Conservation (phyloP, 2,329 filamentous ascomycete genomes). For the Phialophora macrospora region DNA sequence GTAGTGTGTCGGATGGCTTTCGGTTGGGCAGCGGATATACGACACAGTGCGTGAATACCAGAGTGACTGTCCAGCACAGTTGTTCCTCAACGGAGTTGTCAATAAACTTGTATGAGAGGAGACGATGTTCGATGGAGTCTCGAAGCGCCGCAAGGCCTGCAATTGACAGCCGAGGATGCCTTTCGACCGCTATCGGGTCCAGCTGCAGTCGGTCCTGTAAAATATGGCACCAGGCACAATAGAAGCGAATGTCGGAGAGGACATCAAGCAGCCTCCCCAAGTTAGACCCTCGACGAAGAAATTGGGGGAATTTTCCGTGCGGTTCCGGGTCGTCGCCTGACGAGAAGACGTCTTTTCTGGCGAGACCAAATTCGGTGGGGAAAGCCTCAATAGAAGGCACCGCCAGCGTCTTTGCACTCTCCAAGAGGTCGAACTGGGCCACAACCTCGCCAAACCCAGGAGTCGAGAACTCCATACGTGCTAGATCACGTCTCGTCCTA, state of each 20-base stretch:
- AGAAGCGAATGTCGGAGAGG: neutral
- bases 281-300: neutral
- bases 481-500: neutral
- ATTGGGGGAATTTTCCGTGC: neutral
- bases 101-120: neutral
- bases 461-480: neutral
- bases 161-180: neutral
- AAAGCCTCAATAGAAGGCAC: neutral
- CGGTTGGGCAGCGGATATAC: neutral
- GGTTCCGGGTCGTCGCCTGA: neutral
- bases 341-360: neutral
- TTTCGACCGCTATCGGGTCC: neutral
- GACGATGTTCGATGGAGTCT: neutral
- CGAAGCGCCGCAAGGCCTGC: neutral
- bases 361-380: neutral
- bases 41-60: neutral
- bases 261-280: neutral
- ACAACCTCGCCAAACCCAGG: neutral
- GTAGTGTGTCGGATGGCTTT: neutral
- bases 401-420: slow-evolving; percentile 4
- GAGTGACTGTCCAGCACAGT: slow-evolving; percentile 1
- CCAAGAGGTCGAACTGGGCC: slow-evolving; percentile 3
- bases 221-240: neutral
- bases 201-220: neutral
- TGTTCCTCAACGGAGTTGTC: neutral